Conservation (phyloP, 169 alveolate genomes). For the Plasmodium sp. region DNA sequence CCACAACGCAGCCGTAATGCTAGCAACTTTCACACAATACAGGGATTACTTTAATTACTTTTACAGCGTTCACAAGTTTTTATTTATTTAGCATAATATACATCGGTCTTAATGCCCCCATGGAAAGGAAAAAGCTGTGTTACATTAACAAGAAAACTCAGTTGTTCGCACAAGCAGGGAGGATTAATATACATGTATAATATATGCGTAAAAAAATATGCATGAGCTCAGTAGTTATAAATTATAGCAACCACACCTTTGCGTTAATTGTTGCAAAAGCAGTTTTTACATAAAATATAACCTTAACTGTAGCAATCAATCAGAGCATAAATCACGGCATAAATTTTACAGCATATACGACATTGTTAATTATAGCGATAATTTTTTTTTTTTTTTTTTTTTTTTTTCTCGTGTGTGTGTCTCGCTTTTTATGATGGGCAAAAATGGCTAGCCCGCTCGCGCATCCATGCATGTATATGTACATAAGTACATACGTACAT, state of each 20-base stretch:
- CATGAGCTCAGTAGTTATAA: background rate
- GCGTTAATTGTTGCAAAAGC: background rate
- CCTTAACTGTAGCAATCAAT: background rate
- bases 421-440: background rate
- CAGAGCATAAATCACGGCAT: background rate
- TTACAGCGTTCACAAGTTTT: background rate
- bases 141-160: background rate
- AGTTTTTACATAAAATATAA: background rate
- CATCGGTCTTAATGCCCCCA: background rate
- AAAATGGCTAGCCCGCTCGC: background rate
- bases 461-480: background rate
- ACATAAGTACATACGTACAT: background rate
- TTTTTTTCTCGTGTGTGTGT: background rate
- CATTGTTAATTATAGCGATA: background rate
- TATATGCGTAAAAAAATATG: background rate
- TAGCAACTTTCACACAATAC: background rate
- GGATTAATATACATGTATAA: background rate
- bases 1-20: background rate
- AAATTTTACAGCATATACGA: background rate
- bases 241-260: background rate
- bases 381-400: too few relatives aligned
- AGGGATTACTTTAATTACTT: background rate
- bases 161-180: background rate
- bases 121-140: background rate
- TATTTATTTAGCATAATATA: background rate